These are phyloP conservation scores for Lathyrus oleraceus DNA, from an alignment of 306 rosid genomes.

Conservation along the genomic window DNA sequence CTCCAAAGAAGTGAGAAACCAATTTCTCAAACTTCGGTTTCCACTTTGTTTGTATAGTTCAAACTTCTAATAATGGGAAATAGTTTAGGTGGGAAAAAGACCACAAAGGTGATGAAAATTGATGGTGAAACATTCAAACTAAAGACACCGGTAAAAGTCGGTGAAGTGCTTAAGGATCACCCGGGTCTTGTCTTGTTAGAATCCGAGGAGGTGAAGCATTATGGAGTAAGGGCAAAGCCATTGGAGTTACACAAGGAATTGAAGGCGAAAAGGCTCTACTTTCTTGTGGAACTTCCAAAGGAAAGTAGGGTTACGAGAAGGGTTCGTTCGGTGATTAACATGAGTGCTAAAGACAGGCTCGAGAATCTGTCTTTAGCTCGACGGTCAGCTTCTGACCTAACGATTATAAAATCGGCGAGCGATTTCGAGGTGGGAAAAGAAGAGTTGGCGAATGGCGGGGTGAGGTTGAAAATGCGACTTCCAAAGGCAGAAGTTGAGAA, in stretches of 20 bases:
- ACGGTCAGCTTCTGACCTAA: slow-evolving; percentile 73
- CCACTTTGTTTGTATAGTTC: not conserved
- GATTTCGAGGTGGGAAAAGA: not conserved
- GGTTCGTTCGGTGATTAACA: slow-evolving; percentile 76
- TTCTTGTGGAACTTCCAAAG: slow-evolving; percentile 73
- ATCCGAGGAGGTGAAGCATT: slow-evolving; percentile 81
- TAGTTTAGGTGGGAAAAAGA: slow-evolving; percentile 62
- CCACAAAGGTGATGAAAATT: slow-evolving; percentile 79
- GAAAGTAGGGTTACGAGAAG: slow-evolving; percentile 52
- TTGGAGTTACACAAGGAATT: slow-evolving; percentile 51
- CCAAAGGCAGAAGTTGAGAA: slow-evolving; percentile 76
- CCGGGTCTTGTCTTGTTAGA: slow-evolving; percentile 76
- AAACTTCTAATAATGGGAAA: slow-evolving; percentile 62
- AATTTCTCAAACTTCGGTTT: not conserved
- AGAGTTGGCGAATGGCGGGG: slow-evolving; percentile 29
- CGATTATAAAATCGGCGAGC: slow-evolving; percentile 43
- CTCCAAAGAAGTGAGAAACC: not conserved
- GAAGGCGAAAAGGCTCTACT: slow-evolving; percentile 62
- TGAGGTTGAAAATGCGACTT: slow-evolving; percentile 69
- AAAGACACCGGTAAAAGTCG: slow-evolving; percentile 55
- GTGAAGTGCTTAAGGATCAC: slow-evolving; percentile 56
- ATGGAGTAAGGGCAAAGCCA: slow-evolving; percentile 74
- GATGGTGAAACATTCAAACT: slow-evolving; percentile 77
- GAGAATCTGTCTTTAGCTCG: slow-evolving; percentile 74
- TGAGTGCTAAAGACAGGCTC: slow-evolving; percentile 85